These are phyloP conservation scores for Aspergillus vadensis DNA, from an alignment of 2,329 filamentous ascomycete genomes.

Conservation along the genomic window DNA sequence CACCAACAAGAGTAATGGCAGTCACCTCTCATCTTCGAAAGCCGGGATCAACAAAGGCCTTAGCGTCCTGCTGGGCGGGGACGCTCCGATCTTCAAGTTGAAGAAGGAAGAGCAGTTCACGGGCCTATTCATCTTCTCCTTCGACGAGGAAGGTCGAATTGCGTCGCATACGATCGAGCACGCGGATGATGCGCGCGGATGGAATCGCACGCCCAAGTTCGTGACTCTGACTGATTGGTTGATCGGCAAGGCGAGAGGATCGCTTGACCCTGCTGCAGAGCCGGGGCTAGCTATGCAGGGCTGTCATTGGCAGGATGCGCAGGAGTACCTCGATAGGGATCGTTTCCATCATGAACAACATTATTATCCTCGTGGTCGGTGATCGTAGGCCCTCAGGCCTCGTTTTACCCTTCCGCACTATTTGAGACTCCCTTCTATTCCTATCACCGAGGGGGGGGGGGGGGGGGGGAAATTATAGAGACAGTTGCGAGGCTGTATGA, in stretches of 20 bases:
- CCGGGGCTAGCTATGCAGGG: conserved; percentile 34
- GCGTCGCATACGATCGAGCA: conserved; percentile 91
- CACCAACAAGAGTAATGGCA: conserved; percentile 15
- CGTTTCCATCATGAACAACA: not conserved
- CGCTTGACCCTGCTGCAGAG: conserved; percentile 30
- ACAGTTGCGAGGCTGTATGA: too few species aligned
- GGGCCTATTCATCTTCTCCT: conserved; percentile 93
- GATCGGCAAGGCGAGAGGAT: conserved; percentile 71
- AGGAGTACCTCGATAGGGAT: not conserved
- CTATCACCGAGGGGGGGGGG: too few species aligned
- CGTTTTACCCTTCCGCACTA: too few species aligned
- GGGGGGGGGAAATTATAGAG: too few species aligned
- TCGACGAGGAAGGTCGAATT: conserved; percentile 82
- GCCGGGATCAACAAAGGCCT: conserved; percentile 43
- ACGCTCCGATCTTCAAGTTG: conserved; percentile 51
- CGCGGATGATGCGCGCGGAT: conserved; percentile 78
- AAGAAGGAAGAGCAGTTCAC: conserved; percentile 76
- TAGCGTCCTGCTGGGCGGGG: conserved; percentile 54
- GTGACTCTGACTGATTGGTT: conserved; percentile 95
- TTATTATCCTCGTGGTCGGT: not conserved
- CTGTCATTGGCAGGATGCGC: conserved; percentile 19
- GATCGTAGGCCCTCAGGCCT: too few species aligned
- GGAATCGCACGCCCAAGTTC: conserved; percentile 81
- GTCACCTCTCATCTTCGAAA: conserved; percentile 28
- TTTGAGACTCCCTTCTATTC: too few species aligned